phyloP scores from a whole-genome alignment of 169 alveolate species.

The Theileria equi region DNA sequence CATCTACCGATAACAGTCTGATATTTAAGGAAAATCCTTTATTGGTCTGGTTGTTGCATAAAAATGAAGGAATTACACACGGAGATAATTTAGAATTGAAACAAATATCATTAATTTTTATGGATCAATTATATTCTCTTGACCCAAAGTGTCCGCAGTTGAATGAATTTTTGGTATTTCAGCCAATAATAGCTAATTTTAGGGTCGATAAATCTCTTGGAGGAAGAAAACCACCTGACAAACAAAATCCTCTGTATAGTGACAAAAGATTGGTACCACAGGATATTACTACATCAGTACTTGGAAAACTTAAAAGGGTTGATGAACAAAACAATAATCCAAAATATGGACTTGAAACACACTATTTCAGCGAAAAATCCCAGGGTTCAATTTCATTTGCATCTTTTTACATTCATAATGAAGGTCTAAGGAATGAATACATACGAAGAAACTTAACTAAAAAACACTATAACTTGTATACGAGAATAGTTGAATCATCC shows the following conservation, averaged over 20 bases:
- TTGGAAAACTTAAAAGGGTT: background rate
- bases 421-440: constrained; percentile 22
- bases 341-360: background rate
- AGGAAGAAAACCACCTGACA: background rate
- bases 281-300: too few relatives aligned
- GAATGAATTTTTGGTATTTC: constrained; percentile 31
- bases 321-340: background rate
- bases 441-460: constrained; percentile 21
- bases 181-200: constrained; percentile 27
- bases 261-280: background rate
- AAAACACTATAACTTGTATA: background rate
- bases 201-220: background rate
- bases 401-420: constrained; percentile 30
- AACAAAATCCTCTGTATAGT: background rate
- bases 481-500: constrained; percentile 26
- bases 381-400: constrained; percentile 27
- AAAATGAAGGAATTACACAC: background rate
- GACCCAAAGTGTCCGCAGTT: constrained; percentile 43
- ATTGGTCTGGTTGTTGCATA: constrained; percentile 2
- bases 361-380: background rate
- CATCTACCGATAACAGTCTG: background rate
- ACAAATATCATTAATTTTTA: constrained; percentile 14
- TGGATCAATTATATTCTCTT: constrained; percentile 27
- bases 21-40: background rate
- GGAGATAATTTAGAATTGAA: background rate